Percentiles rank a stretch among this genome's conserved stretches.
Conservation (phyloP, 805 yeast species). For the Myxozyma nipponensis region DNA sequence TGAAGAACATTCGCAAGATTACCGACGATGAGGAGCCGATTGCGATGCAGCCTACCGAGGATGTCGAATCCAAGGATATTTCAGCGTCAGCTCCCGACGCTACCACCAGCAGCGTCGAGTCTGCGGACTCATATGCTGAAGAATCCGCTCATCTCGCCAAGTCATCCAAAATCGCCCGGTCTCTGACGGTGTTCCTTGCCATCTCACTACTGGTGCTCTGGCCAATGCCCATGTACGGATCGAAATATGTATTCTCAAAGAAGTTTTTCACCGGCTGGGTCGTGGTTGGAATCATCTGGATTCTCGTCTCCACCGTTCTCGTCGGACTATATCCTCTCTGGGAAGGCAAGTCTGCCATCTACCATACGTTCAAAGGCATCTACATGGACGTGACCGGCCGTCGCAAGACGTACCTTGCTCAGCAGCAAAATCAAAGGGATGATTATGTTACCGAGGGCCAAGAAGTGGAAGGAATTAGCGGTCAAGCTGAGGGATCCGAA, state of each 20-base stretch:
- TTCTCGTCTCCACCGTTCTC: conserved; percentile 22
- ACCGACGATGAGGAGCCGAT: conserved; percentile 37
- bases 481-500: neutral
- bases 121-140: conserved; percentile 3
- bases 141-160: conserved; percentile 3
- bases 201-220: conserved; percentile 61
- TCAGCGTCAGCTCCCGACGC: neutral
- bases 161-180: conserved; percentile 26
- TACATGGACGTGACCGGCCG: conserved; percentile 22
- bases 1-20: conserved; percentile 45
- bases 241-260: conserved; percentile 63
- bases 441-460: neutral
- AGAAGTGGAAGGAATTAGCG: neutral
- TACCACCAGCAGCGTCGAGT: no score
- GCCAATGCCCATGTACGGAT: conserved; percentile 89
- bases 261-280: conserved; percentile 81
- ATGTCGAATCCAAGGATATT: neutral
- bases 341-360: conserved; percentile 47
- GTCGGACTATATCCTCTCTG: conserved; percentile 43
- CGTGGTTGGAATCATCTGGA: conserved; percentile 69
- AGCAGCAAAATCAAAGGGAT: neutral
- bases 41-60: neutral
- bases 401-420: neutral
- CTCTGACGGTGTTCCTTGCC: conserved; percentile 37
- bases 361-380: conserved; percentile 29